These are phyloP conservation scores for Cubamyces lactineus DNA, from an alignment of 768 basidiomycete genomes.

Conservation along the genomic window DNA sequence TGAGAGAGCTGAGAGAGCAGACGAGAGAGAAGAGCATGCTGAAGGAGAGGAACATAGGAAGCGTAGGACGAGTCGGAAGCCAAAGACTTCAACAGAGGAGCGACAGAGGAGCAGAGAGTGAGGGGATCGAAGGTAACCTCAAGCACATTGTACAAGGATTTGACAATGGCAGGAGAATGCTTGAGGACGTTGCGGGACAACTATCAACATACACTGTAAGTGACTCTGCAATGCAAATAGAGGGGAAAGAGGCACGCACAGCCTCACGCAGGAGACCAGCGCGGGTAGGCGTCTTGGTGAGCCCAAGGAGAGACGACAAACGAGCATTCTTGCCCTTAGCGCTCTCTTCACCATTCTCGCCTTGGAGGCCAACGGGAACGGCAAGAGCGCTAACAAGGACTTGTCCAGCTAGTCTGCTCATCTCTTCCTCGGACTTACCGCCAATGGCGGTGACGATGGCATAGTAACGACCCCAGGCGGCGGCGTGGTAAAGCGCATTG, in stretches of 20 bases:
- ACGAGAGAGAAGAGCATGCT: conserved; percentile 88
- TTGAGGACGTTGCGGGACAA: conserved; percentile 83
- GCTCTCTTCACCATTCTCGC: conserved; percentile 53
- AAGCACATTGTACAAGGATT: conserved; percentile 82
- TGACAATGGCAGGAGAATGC: conserved; percentile 72
- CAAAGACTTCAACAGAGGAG: conserved; percentile 74
- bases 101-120: conserved; percentile 75
- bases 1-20: conserved; percentile 90
- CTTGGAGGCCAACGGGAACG: conserved; percentile 77
- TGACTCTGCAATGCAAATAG: conserved; percentile 2
- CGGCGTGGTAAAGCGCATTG: conserved; percentile 94
- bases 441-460: conserved; percentile 71
- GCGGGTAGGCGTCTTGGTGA: conserved; percentile 83
- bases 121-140: conserved; percentile 95
- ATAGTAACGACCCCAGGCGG: conserved; percentile 91
- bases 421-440: conserved; percentile 76
- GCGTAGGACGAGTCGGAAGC: conserved; percentile 60
- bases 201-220: conserved; percentile 41
- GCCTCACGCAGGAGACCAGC: conserved; percentile 87
- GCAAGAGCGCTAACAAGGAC: conserved; percentile 92
- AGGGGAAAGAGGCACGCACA: conserved; percentile 39
- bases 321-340: conserved; percentile 72
- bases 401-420: conserved; percentile 81
- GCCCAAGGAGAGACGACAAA: conserved; percentile 82
- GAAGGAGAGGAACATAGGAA: conserved; percentile 86